Evolutionary conservation across 768 basidiomycete genomes (phyloP).

Genomic region (Leccinum arenicola): DNA sequence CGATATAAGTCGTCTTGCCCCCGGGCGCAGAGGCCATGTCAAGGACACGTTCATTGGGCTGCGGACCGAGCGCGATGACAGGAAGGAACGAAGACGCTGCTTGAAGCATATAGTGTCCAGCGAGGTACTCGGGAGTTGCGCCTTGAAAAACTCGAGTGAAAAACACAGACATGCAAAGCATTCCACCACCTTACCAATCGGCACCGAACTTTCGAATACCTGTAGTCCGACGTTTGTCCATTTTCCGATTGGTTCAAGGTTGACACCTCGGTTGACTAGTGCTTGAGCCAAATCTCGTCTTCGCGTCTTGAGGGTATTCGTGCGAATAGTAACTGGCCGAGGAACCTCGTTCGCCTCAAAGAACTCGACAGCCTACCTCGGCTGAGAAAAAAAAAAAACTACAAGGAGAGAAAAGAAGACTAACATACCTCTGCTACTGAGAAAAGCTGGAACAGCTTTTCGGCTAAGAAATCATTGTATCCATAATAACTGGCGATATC

Average conservation of each 20-base stretch:
- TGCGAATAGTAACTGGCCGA: conserved; percentile 95
- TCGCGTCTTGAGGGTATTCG: conserved; percentile 92
- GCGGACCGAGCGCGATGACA: conserved; percentile 91
- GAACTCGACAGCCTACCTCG: conserved; percentile 85
- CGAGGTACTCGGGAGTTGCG: conserved; percentile 97
- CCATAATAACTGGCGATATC: conserved; percentile 97
- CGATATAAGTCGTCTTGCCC: conserved; percentile 97
- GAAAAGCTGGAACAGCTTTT: conserved; percentile 94
- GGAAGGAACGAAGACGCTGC: conserved; percentile 99
- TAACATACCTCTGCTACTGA: conserved; percentile 79
- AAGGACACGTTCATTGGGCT: conserved; percentile 89
- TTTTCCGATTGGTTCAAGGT: conserved; percentile 96
- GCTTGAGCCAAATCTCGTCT: conserved; percentile 92
- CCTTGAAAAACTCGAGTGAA: conserved; percentile 37
- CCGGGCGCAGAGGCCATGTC: conserved; percentile 99
- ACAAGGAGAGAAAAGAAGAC: neutral
- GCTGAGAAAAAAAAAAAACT: conserved; percentile 4
- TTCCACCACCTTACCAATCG: conserved; percentile 61
- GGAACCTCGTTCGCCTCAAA: conserved; percentile 97
- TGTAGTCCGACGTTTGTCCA: conserved; percentile 99
- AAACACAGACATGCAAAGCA: neutral
- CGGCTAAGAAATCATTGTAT: conserved; percentile 92
- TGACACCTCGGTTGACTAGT: conserved; percentile 93
- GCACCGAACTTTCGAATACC: conserved; percentile 94
- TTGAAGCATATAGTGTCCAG: conserved; percentile 99